Evolutionary conservation across 2,329 filamentous ascomycete species (phyloP).

Genomic region (Zymoseptoria brevis): DNA sequence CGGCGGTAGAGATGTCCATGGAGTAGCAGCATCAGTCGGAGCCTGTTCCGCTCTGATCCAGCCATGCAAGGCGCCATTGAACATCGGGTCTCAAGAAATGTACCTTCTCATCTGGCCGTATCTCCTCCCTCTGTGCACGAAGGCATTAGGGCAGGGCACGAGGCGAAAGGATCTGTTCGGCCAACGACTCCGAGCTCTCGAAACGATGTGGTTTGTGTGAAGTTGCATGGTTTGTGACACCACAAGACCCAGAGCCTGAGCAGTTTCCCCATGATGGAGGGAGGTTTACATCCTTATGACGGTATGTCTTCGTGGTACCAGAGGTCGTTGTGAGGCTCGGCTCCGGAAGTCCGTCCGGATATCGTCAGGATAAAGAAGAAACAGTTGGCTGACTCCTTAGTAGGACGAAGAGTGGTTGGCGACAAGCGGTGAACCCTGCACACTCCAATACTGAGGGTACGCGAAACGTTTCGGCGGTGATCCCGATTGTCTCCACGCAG

Average conservation of each 20-base stretch:
- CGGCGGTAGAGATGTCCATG: too few relatives aligned
- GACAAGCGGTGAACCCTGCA: background rate
- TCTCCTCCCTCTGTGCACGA: background rate
- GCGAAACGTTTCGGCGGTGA: too few relatives aligned
- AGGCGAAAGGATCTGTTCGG: background rate
- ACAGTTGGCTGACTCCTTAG: background rate
- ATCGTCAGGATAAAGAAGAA: background rate
- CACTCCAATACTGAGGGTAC: too few relatives aligned
- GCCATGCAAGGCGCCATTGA: too few relatives aligned
- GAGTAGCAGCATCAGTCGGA: too few relatives aligned
- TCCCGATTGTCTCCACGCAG: too few relatives aligned
- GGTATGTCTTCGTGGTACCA: background rate
- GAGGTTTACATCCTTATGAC: background rate
- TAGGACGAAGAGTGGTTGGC: background rate
- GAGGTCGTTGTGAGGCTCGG: background rate
- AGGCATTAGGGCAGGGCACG: background rate
- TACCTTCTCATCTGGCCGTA: background rate
- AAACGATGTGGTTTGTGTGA: background rate
- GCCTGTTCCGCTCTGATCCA: too few relatives aligned
- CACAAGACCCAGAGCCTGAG: background rate
- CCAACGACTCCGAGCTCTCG: background rate
- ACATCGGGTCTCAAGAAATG: background rate
- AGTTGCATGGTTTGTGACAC: background rate
- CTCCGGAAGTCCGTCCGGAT: background rate
- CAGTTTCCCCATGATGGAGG: background rate